Conservation (phyloP, 495 filamentous ascomycete species). For the Hypoxylon intermedium region DNA sequence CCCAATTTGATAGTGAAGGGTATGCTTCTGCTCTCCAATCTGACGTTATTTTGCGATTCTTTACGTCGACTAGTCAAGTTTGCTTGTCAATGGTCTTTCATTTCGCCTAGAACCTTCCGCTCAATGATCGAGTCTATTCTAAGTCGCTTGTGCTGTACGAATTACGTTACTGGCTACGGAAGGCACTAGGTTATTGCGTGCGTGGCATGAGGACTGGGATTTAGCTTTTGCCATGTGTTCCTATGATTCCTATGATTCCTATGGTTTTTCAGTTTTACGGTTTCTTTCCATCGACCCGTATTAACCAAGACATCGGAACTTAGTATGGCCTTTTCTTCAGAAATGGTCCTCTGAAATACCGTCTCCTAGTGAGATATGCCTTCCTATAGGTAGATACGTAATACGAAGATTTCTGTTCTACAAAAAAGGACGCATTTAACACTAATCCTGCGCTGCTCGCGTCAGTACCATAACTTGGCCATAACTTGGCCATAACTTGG, state of each 20-base stretch:
- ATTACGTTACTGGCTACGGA: not conserved
- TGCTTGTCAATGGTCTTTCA: not conserved
- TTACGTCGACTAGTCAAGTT: not conserved
- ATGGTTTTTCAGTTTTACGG: not conserved
- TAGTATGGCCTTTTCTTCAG: conserved; percentile 3
- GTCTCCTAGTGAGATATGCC: too few species aligned
- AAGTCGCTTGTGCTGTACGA: not conserved
- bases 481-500: too few species aligned
- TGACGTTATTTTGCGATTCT: too few species aligned
- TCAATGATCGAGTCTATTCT: too few species aligned
- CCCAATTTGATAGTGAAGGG: not conserved
- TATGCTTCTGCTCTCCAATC: too few species aligned
- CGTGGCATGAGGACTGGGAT: not conserved
- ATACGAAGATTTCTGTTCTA: not conserved
- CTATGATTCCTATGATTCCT: too few species aligned
- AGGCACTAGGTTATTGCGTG: not conserved
- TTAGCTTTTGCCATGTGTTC: not conserved
- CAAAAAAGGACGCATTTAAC: not conserved
- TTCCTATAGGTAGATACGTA: conserved; percentile 3
- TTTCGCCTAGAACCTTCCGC: not conserved
- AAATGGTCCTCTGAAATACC: too few species aligned
- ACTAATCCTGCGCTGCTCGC: not conserved
- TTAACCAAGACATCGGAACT: not conserved
- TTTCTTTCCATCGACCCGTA: not conserved
- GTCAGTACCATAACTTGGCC: too few species aligned